These are phyloP conservation scores for Anthracocystis setariae DNA, from an alignment of 1,284 basidiomycete genomes.

Conservation along the genomic window DNA sequence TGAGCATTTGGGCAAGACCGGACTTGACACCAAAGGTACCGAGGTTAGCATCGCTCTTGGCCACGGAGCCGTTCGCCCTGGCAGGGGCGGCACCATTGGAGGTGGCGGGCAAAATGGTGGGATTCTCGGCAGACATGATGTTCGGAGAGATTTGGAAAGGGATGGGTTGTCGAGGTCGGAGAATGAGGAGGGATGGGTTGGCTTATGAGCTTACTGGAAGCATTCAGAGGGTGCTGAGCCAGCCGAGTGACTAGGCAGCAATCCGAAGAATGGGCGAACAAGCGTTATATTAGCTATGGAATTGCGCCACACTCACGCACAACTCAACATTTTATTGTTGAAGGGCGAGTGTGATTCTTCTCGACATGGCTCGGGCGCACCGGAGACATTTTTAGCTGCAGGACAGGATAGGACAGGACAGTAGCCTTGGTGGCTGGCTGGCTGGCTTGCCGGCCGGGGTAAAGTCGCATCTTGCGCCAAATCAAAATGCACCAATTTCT, in stretches of 20 bases:
- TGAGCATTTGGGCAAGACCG: conserved; percentile 69
- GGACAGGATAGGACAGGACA: no score
- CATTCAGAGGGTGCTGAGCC: conserved; percentile 41
- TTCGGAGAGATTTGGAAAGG: background rate
- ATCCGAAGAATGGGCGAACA: conserved; percentile 2
- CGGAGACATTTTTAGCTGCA: no score
- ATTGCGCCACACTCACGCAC: conserved; percentile 2
- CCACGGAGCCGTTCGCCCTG: conserved; percentile 71
- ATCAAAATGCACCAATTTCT: conserved; percentile 11
- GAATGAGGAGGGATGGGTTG: background rate
- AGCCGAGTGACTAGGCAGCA: background rate
- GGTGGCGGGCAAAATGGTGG: conserved; percentile 63
- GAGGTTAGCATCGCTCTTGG: conserved; percentile 73
- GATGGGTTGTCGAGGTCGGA: conserved; percentile 3
- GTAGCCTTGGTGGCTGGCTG: background rate
- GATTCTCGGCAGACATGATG: conserved; percentile 66
- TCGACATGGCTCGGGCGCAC: conserved; percentile 6
- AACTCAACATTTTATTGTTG: background rate
- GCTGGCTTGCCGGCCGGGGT: conserved; percentile 1
- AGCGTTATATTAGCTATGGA: background rate
- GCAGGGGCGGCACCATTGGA: conserved; percentile 47
- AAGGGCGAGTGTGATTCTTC: background rate
- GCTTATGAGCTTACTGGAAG: conserved; percentile 2
- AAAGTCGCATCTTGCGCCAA: conserved; percentile 7
- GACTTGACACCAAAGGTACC: conserved; percentile 94